Evolutionary conservation across 2,329 filamentous ascomycete genomes (phyloP), one percentile per base, ranked within the genome.

Genomic region (Harringtonia aguacate): DNA sequence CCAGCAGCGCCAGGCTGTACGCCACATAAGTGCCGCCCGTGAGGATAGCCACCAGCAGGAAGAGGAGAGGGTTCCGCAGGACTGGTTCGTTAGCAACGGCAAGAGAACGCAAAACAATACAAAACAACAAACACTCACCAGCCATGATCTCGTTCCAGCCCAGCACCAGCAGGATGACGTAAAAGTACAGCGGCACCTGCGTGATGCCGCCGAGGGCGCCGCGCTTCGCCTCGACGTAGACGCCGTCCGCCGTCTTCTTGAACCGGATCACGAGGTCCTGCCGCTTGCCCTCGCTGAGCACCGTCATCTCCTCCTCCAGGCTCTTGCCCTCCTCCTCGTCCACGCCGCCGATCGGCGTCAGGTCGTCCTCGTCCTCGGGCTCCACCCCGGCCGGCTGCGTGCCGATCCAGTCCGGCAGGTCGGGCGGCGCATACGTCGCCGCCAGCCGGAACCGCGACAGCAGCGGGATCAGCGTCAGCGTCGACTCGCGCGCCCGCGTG

Each of bases 91-190:
- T 12, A 18, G 12, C 4, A 12, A 15, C 27, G 14, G 17, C 21
- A 10, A 29, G 7, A 9, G 22, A 51, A 42, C n/a, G 31, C 30
- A 30, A 18, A 40, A 15, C 33, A 46, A 33, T 24, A 30, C 27
- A 14, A 29, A 34, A 20, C 28, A 42, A 40, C 4, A 37, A 28
- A 22, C 33, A 60, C 84, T 73, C 73, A 94, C 89, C 87, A 57
- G 89, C 86, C 53, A 94, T 70, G 50, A 98, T 89, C 65, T 98
- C 92, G 64, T 98, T 98, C 92, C 92, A 98, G n/a, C 92, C 92
- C 39, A 98, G 72, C 20, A 87, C 86, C 51, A 98, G 68, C 45
- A 98, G 71, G 45, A 97, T 63, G 35, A 79, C 86, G 56, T 95
- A 98, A 63, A 98, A 95, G 65, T 95, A 97, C 49, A 94, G 67